Evolutionary conservation across 1,139 yeast species (phyloP).

Genomic region (Yamadazyma dendronema): DNA sequence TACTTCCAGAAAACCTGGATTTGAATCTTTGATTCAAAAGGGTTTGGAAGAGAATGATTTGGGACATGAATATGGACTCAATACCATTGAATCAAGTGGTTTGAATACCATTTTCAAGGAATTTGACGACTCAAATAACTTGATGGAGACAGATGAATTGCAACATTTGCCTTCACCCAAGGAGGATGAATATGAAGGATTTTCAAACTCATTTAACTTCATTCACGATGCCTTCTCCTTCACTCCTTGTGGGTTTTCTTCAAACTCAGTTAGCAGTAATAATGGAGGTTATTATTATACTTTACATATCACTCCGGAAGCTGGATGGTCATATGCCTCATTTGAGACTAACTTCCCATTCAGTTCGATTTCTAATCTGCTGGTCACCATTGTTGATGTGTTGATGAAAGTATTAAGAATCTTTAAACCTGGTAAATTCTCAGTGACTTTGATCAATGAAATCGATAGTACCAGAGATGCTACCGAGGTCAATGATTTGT

Average conservation of each 20-base stretch:
- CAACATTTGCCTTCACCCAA: constrained; percentile 41
- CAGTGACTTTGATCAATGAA: constrained; percentile 63
- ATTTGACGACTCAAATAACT: constrained; percentile 5
- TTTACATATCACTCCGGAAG: constrained; percentile 90
- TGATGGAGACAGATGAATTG: constrained; percentile 4
- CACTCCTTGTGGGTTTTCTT: constrained; percentile 94
- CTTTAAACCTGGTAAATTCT: constrained; percentile 76
- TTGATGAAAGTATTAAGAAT: constrained; percentile 57
- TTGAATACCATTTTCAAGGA: constrained; percentile 57
- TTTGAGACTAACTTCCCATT: constrained; percentile 83
- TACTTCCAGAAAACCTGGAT: constrained; percentile 57
- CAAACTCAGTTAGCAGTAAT: constrained; percentile 67
- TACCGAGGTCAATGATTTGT: constrained; percentile 22
- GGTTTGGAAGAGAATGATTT: constrained; percentile 59
- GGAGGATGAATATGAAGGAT: constrained; percentile 27
- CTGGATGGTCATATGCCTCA: constrained; percentile 93
- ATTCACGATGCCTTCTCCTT: constrained; percentile 87
- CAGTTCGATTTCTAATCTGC: constrained; percentile 28
- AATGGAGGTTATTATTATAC: constrained; percentile 75
- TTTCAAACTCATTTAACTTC: constrained; percentile 24
- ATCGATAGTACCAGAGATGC: constrained; percentile 14
- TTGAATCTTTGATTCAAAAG: constrained; percentile 28
- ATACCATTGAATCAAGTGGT: constrained; percentile 61
- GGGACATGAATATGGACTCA: constrained; percentile 74
- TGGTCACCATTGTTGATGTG: constrained; percentile 49